Percentiles rank a stretch among this genome's conserved stretches.
phyloP scores from a whole-genome alignment of 805 yeast genomes.

The Wickerhamiella dianesei region DNA sequence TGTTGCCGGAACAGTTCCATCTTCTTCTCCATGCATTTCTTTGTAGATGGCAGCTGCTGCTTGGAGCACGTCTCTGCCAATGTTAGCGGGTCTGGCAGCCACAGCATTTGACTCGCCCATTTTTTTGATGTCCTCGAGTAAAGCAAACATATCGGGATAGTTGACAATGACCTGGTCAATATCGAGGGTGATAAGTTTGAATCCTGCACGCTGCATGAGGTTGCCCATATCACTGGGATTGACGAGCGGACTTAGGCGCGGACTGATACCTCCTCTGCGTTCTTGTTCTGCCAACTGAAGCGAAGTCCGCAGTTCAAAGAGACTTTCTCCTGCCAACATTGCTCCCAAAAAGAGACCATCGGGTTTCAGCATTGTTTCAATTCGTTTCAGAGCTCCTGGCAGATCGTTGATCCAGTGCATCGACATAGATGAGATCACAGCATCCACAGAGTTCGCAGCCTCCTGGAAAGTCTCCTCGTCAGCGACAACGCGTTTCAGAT shows the following conservation, averaged over 20 bases:
- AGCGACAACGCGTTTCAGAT: conserved; percentile 38
- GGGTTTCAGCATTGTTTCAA: conserved; percentile 50
- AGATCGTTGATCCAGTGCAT: conserved; percentile 80
- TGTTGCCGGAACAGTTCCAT: conserved; percentile 59
- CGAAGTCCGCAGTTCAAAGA: conserved; percentile 69
- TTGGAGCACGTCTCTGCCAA: conserved; percentile 52
- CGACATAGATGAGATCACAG: conserved; percentile 58
- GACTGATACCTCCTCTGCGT: conserved; percentile 64
- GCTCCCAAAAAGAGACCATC: conserved; percentile 76
- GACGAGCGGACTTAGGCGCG: conserved; percentile 69
- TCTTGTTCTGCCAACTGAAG: conserved; percentile 75
- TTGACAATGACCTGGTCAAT: conserved; percentile 71
- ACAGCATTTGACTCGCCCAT: conserved; percentile 82
- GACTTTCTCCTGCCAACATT: conserved; percentile 71
- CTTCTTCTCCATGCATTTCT: conserved; percentile 54
- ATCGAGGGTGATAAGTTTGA: conserved; percentile 68
- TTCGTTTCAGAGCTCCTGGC: conserved; percentile 46
- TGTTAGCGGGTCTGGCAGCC: conserved; percentile 24
- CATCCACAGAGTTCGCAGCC: conserved; percentile 40
- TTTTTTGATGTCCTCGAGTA: conserved; percentile 56
- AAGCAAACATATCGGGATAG: conserved; percentile 55
- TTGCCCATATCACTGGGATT: conserved; percentile 65
- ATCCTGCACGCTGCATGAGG: conserved; percentile 59
- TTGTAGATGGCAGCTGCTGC: conserved; percentile 67
- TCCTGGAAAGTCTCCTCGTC: conserved; percentile 46